phyloP scores from a whole-genome alignment of 768 basidiomycete species.

The Rhodosporidiobolus sp. region DNA sequence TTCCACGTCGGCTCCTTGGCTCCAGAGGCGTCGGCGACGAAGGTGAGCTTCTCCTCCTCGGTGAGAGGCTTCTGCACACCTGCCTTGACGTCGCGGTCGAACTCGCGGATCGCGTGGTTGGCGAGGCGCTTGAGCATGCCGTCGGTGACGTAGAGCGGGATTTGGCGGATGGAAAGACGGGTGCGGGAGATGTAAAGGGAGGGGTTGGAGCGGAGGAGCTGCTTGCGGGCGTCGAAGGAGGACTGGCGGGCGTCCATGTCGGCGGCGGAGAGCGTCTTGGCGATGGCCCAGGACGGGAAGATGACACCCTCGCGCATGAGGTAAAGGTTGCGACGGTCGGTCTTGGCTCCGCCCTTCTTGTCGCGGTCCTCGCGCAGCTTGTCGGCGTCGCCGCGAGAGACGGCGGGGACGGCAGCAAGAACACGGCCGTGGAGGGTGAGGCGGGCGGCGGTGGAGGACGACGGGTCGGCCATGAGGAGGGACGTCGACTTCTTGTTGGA shows the following conservation, averaged over 20 bases:
- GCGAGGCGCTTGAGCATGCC: conserved; percentile 83
- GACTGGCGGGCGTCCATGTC: conserved; percentile 81
- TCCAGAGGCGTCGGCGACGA: conserved; percentile 46
- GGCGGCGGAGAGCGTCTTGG: conserved; percentile 63
- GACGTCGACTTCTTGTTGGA: conserved; percentile 67
- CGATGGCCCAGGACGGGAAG: conserved; percentile 78
- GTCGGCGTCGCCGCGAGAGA: conserved; percentile 81
- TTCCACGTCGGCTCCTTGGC: conserved; percentile 31
- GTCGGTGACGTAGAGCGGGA: conserved; percentile 86
- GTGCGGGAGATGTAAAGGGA: conserved; percentile 91
- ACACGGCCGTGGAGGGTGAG: conserved; percentile 89
- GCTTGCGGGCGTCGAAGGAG: conserved; percentile 79
- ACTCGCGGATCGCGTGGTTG: conserved; percentile 71
- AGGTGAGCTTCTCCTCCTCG: conserved; percentile 64
- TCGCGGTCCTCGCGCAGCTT: conserved; percentile 86
- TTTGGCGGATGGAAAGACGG: conserved; percentile 86
- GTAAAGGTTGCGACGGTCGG: conserved; percentile 93
- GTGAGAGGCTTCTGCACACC: conserved; percentile 62
- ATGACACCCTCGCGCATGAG: conserved; percentile 96
- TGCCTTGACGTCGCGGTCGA: conserved; percentile 71
- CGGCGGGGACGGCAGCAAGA: conserved; percentile 82
- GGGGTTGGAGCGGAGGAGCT: conserved; percentile 83
- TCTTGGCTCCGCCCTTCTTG: conserved; percentile 70
- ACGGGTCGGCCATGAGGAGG: conserved; percentile 89
- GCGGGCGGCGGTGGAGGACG: conserved; percentile 71